Evolutionary conservation across 208 protist species (phyloP).

Genomic region (Endotrypanum monterogeii): DNA sequence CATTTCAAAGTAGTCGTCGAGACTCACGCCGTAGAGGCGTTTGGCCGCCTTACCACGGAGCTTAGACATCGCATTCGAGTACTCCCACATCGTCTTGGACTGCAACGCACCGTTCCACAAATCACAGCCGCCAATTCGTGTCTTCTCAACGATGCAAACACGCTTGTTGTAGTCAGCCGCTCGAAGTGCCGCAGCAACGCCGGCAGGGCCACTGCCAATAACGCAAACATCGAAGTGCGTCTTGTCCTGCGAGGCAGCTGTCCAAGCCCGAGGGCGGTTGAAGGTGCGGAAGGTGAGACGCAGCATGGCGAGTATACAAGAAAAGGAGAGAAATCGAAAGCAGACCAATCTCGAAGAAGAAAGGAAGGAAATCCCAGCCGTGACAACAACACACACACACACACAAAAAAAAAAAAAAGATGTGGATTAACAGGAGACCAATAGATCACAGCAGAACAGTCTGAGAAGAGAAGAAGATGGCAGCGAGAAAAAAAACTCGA

Average conservation of each 20-base stretch:
- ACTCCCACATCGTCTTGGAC: constrained; percentile 88
- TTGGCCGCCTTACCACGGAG: constrained; percentile 37
- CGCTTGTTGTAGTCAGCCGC: constrained; percentile 75
- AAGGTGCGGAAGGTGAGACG: neutral
- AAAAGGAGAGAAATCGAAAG: neutral
- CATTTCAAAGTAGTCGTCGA: constrained; percentile 46
- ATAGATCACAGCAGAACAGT: too few species aligned
- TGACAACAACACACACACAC: too few species aligned
- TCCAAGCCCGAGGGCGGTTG: constrained; percentile 24
- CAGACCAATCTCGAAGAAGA: neutral
- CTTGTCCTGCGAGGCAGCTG: constrained; percentile 12
- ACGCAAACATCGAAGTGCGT: constrained; percentile 78
- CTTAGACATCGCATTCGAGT: constrained; percentile 49
- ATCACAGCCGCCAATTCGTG: constrained; percentile 63
- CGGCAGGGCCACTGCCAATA: constrained; percentile 77
- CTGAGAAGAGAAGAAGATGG: neutral
- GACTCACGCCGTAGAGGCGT: constrained; percentile 55
- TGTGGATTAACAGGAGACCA: too few species aligned
- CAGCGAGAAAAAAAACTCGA: neutral
- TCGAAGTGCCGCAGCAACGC: constrained; percentile 71
- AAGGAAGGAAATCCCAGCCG: neutral
- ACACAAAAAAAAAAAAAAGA: too few species aligned
- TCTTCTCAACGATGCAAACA: constrained; percentile 73
- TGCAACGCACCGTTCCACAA: constrained; percentile 83
- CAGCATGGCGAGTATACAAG: constrained; percentile 15